Percentiles rank a stretch among this genome's conserved stretches.
phyloP scores from a whole-genome alignment of 2,329 filamentous ascomycete genomes.

The Aspergillus floridensis region DNA sequence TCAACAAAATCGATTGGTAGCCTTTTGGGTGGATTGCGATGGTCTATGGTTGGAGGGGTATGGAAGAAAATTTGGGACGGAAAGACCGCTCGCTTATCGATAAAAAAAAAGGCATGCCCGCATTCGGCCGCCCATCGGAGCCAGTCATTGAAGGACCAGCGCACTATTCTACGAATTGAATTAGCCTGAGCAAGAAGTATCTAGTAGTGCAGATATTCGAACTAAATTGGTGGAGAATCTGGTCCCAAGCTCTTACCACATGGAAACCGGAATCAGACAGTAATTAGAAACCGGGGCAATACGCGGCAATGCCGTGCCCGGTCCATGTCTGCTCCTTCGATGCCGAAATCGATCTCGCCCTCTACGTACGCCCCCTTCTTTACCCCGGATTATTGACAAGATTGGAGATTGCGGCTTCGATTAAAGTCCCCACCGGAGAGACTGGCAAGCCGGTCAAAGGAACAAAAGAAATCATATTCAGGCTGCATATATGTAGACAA shows the following conservation, averaged over 20 bases:
- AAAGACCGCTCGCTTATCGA: conserved; percentile 40
- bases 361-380: background rate
- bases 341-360: background rate
- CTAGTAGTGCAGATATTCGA: background rate
- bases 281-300: background rate
- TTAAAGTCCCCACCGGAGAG: background rate
- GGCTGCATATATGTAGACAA: conserved; percentile 26
- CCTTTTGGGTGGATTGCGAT: background rate
- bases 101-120: conserved; percentile 29
- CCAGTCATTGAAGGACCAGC: background rate
- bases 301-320: background rate
- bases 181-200: background rate
- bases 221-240: background rate
- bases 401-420: background rate
- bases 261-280: background rate
- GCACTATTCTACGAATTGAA: background rate
- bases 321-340: background rate
- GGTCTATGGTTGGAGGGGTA: conserved; percentile 18
- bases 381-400: background rate
- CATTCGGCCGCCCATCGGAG: conserved; percentile 24
- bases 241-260: background rate
- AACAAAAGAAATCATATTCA: conserved; percentile 38
- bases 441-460: conserved; percentile 4
- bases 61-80: conserved; percentile 25
- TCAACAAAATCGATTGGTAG: conserved; percentile 5